Evolutionary conservation across 2,329 filamentous ascomycete species (phyloP).

Genomic region (Ceratocystiopsis brevicomis): DNA sequence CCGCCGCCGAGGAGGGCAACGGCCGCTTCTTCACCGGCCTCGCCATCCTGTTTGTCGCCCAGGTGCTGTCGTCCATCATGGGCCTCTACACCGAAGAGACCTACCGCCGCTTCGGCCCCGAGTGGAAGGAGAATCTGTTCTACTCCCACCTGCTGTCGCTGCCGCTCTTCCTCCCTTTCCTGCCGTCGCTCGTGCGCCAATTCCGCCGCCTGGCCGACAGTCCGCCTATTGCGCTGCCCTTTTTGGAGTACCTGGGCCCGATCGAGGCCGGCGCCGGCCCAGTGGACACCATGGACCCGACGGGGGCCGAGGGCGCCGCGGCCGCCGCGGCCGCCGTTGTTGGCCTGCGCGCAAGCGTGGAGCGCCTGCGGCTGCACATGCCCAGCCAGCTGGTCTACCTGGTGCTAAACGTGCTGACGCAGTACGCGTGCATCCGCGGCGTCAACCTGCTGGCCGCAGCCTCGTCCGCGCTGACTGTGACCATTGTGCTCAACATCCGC

Average conservation of each 20-base stretch:
- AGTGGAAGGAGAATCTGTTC: slow-evolving; percentile 93
- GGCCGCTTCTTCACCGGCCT: slow-evolving; percentile 49
- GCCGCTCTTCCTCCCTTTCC: slow-evolving; percentile 56
- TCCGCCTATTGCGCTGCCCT: slow-evolving; percentile 33
- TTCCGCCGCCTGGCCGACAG: slow-evolving; percentile 45
- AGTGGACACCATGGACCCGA: slow-evolving; percentile 1
- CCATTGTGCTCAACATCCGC: slow-evolving; percentile 85
- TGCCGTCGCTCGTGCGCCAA: slow-evolving; percentile 44
- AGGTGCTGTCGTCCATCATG: slow-evolving; percentile 83
- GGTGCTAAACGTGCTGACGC: slow-evolving; percentile 63
- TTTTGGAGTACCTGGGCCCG: slow-evolving; percentile 9
- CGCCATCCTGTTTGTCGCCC: slow-evolving; percentile 65
- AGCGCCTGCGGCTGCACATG: slow-evolving; percentile 23
- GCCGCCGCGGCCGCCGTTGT: slow-evolving; percentile 16
- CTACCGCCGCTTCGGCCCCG: slow-evolving; percentile 66
- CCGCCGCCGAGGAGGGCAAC: slow-evolving; percentile 13
- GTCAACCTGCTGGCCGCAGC: slow-evolving; percentile 85
- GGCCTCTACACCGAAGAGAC: slow-evolving; percentile 86
- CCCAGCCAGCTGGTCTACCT: slow-evolving; percentile 58
- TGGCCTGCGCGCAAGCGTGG: slow-evolving; percentile 19
- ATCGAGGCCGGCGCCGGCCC: slow-evolving; percentile 6
- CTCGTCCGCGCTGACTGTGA: slow-evolving; percentile 83
- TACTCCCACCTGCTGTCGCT: slow-evolving; percentile 63
- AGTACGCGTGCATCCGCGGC: slow-evolving; percentile 86
- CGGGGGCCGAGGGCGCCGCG: neutral